phyloP scores from a whole-genome alignment of 2,329 filamentous ascomycete species.

The Botrytis fragariae region DNA sequence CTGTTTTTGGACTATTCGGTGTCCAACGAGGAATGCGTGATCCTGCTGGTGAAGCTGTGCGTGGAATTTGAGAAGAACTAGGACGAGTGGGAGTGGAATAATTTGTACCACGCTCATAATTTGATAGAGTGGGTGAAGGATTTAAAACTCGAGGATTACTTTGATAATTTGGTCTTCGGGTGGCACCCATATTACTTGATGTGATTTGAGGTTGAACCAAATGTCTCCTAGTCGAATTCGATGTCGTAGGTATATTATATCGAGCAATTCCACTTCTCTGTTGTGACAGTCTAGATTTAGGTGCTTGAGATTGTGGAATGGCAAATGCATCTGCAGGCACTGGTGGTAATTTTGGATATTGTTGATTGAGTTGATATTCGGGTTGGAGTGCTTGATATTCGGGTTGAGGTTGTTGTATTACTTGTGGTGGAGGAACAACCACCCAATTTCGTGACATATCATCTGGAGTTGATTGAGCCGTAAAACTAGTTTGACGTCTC shows the following conservation, averaged over 20 bases:
- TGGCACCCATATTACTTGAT: not conserved
- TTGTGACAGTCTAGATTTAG: slow-evolving; percentile 11
- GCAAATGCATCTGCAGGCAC: slow-evolving; percentile 23
- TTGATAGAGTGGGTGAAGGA: not conserved
- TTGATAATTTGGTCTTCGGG: not conserved
- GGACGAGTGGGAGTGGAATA: slow-evolving; percentile 48
- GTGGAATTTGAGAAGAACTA: slow-evolving; percentile 43
- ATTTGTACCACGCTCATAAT: slow-evolving; percentile 25
- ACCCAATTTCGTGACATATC: slow-evolving; percentile 70
- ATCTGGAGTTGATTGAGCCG: slow-evolving; percentile 43
- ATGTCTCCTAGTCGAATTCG: not conserved
- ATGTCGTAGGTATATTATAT: slow-evolving; percentile 33
- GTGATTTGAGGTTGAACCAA: not conserved
- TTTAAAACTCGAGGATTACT: not conserved
- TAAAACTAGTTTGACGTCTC: slow-evolving; percentile 45
- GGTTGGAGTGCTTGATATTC: not conserved
- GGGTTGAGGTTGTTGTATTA: not conserved
- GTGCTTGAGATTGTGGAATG: slow-evolving; percentile 5
- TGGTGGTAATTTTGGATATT: slow-evolving; percentile 9
- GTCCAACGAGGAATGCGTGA: slow-evolving; percentile 45
- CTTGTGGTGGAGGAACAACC: slow-evolving; percentile 47
- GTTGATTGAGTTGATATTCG: not conserved
- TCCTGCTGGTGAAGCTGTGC: slow-evolving; percentile 54
- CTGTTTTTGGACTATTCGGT: slow-evolving; percentile 21
- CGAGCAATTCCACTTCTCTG: slow-evolving; percentile 24